Conservation (phyloP, 2,329 filamentous ascomycete genomes). For the Bisporella sp. region DNA sequence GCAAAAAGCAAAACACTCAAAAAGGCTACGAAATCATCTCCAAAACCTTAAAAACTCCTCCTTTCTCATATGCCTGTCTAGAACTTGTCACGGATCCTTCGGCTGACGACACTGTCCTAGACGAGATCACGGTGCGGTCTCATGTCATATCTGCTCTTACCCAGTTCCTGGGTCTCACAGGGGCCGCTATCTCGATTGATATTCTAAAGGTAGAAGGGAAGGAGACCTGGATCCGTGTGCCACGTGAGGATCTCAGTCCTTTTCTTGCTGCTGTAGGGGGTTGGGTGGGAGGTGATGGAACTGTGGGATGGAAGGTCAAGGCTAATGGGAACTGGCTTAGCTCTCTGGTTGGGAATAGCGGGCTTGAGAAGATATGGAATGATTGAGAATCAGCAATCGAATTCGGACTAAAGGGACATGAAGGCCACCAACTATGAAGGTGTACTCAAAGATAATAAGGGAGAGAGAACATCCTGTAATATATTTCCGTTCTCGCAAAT, state of each 20-base stretch:
- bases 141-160: constrained; percentile 57
- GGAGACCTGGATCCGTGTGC: constrained; percentile 59
- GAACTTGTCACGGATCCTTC: constrained; percentile 34
- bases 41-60: constrained; percentile 43
- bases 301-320: constrained; percentile 40
- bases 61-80: constrained; percentile 51
- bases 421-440: no score
- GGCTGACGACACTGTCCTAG: constrained; percentile 33
- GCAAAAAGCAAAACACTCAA: constrained; percentile 3
- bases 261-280: constrained; percentile 61
- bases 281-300: constrained; percentile 45
- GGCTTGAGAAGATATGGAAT: constrained; percentile 17
- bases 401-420: neutral
- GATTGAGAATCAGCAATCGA: constrained; percentile 8
- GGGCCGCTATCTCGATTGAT: constrained; percentile 61
- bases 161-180: constrained; percentile 64
- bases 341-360: constrained; percentile 41
- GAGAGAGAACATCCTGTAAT: no score
- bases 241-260: constrained; percentile 49
- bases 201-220: constrained; percentile 53
- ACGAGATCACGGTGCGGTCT: constrained; percentile 54
- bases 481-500: no score
- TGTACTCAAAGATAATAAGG: no score
- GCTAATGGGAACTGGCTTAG: constrained; percentile 60
- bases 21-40: constrained; percentile 40